These are phyloP conservation scores for Populus ilicifolia DNA, from an alignment of 345 rosid genomes.

Conservation along the genomic window DNA sequence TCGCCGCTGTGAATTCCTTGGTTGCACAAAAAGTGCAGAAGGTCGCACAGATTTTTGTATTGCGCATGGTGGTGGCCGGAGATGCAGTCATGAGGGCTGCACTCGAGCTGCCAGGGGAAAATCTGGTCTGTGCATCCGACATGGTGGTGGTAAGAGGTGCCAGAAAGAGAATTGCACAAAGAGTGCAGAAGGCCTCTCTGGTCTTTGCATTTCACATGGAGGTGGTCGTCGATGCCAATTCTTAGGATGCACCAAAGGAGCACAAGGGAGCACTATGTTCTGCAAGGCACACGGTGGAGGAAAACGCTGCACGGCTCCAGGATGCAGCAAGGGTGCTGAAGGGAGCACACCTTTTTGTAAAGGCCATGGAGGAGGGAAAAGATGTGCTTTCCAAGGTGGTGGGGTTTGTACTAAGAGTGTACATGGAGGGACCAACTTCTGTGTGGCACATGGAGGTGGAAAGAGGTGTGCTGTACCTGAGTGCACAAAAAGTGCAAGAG, in stretches of 20 bases:
- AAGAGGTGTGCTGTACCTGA: slow-evolving; percentile 83
- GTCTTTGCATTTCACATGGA: slow-evolving; percentile 94
- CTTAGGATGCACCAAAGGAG: slow-evolving; percentile 81
- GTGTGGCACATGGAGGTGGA: slow-evolving; percentile 98
- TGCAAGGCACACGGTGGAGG: slow-evolving; percentile 99
- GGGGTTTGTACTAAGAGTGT: slow-evolving; percentile 89
- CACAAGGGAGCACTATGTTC: slow-evolving; percentile 97
- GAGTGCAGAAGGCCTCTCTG: slow-evolving; percentile 97
- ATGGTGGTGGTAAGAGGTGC: slow-evolving; percentile 98
- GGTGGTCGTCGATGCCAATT: slow-evolving; percentile 93
- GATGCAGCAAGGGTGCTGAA: slow-evolving; percentile 95
- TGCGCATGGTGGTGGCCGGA: slow-evolving; percentile 95
- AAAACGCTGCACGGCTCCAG: slow-evolving; percentile 69
- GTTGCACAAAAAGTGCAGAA: slow-evolving; percentile 98
- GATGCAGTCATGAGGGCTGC: slow-evolving; percentile 83
- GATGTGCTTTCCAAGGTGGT: slow-evolving; percentile 81
- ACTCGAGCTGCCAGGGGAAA: slow-evolving; percentile 93
- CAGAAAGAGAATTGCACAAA: slow-evolving; percentile 81
- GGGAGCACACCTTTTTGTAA: slow-evolving; percentile 96
- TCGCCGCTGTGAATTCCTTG: slow-evolving; percentile 86
- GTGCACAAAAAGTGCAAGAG: slow-evolving; percentile 98
- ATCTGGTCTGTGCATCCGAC: slow-evolving; percentile 90
- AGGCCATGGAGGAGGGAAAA: slow-evolving; percentile 97
- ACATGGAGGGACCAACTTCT: slow-evolving; percentile 96
- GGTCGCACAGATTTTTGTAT: slow-evolving; percentile 94